A percentile compares a stretch with the other conserved stretches of the same genome.
These are phyloP conservation scores for Echeveria elegans DNA, from an alignment of 164 flowering plant species.

Conservation along the genomic window DNA sequence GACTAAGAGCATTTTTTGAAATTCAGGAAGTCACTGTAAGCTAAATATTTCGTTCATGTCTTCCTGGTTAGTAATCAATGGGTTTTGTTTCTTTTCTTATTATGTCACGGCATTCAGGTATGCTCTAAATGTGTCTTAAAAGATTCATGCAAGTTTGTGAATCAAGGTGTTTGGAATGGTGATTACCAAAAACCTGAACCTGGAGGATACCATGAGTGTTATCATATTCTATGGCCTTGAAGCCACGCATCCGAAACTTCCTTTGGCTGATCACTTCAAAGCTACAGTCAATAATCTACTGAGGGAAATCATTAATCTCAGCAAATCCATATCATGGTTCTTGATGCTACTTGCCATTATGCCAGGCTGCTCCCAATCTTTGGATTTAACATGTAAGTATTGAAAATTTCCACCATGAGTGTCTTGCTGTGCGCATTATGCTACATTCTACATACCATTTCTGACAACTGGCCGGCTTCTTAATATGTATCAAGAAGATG, in stretches of 20 bases:
- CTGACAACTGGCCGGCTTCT: no score
- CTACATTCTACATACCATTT: no score
- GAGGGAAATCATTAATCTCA: conserved; percentile 42
- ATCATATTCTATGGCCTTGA: conserved; percentile 44
- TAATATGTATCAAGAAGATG: no score
- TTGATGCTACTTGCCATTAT: neutral
- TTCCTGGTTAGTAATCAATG: neutral
- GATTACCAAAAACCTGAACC: conserved; percentile 27
- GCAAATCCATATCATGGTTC: conserved; percentile 21
- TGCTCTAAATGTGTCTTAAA: conserved; percentile 50
- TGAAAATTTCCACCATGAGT: no score
- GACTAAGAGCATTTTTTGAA: conserved; percentile 31
- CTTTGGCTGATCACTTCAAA: conserved; percentile 42
- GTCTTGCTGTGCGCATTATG: no score
- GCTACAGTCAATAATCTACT: conserved; percentile 34
- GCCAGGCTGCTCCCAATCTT: neutral
- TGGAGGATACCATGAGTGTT: conserved; percentile 43
- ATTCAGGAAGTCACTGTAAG: conserved; percentile 67
- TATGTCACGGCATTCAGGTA: conserved; percentile 36
- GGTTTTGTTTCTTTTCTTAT: neutral
- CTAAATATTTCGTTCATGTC: conserved; percentile 2
- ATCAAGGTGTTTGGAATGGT: conserved; percentile 30
- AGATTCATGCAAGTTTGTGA: conserved; percentile 48
- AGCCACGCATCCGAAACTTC: conserved; percentile 25
- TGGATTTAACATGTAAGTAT: no score